phyloP scores from a whole-genome alignment of 2,329 filamentous ascomycete species.

The Biscogniauxia sp. region DNA sequence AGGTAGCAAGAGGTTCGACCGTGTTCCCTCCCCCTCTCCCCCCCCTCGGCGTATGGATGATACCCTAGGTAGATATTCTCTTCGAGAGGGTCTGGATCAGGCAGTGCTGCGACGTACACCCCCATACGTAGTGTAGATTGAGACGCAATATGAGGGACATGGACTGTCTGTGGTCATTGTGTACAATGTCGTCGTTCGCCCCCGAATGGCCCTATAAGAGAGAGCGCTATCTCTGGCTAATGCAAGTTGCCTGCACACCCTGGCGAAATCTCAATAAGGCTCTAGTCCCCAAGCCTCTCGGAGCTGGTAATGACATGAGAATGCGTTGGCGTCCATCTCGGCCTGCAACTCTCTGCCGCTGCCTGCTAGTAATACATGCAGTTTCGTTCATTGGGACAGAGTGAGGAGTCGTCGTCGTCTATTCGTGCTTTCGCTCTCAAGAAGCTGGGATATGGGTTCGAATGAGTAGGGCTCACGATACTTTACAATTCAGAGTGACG shows the following conservation, averaged over 20 bases:
- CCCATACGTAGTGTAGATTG: not conserved
- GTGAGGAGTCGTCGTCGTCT: conserved; percentile 17
- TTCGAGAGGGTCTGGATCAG: not conserved
- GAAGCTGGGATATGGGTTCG: conserved; percentile 8
- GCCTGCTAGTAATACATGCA: conserved; percentile 22
- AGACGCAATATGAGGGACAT: conserved; percentile 10
- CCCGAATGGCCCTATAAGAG: conserved; percentile 18
- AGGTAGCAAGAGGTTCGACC: not conserved
- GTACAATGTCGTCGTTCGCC: conserved; percentile 11
- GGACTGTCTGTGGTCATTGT: conserved; percentile 18
- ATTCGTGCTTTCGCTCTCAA: conserved; percentile 19
- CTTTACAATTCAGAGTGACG: not conserved
- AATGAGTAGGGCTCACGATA: conserved; percentile 6
- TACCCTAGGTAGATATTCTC: no score
- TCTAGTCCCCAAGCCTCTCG: conserved; percentile 7
- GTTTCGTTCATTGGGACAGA: conserved; percentile 7
- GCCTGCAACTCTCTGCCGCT: conserved; percentile 20
- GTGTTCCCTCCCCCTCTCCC: no score
- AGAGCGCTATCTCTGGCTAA: conserved; percentile 17
- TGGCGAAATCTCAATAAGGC: conserved; percentile 18
- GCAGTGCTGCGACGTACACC: not conserved
- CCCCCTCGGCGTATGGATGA: not conserved
- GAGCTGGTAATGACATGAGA: conserved; percentile 16
- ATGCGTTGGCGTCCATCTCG: conserved; percentile 25
- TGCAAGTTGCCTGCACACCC: conserved; percentile 23